Conservation (phyloP, 352 stramenopile genomes). For the Phytophthora agathidicida region DNA sequence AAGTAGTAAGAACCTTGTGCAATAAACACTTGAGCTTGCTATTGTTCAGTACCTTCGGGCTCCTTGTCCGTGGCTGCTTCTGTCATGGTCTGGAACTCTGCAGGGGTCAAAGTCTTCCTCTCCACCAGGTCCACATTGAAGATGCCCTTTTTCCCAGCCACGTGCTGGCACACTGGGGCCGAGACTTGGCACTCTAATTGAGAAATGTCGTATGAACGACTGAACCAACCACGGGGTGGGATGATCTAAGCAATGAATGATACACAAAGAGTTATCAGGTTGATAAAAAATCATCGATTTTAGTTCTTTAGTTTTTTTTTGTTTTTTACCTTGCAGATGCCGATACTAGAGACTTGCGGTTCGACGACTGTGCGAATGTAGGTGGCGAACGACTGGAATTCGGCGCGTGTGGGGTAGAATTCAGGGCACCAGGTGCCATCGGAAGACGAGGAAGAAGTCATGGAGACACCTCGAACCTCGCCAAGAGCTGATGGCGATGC, state of each 20-base stretch:
- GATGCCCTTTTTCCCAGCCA: slow-evolving; percentile 89
- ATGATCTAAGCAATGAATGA: slow-evolving; percentile 47
- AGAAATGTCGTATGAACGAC: slow-evolving; percentile 63
- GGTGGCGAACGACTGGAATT: slow-evolving; percentile 86
- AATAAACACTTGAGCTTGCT: neutral
- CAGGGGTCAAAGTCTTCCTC: slow-evolving; percentile 67
- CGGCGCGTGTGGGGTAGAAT: slow-evolving; percentile 79
- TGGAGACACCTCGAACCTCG: neutral
- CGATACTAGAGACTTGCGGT: slow-evolving; percentile 72
- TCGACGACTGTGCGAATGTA: slow-evolving; percentile 89
- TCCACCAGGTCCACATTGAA: slow-evolving; percentile 93
- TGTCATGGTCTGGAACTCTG: slow-evolving; percentile 66
- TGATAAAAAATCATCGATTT: slow-evolving; percentile 1
- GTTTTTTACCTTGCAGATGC: slow-evolving; percentile 89
- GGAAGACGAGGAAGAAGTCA: slow-evolving; percentile 12
- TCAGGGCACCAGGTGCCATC: slow-evolving; percentile 77
- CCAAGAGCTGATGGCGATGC: no score
- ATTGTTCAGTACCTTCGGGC: slow-evolving; percentile 26
- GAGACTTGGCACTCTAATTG: slow-evolving; percentile 58
- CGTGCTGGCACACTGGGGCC: slow-evolving; percentile 82
- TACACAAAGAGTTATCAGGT: neutral
- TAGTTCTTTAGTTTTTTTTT: neutral
- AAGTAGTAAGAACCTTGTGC: neutral
- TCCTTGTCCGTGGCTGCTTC: slow-evolving; percentile 35
- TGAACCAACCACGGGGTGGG: slow-evolving; percentile 79